Base-by-base conservation (phyloP, 169 alveolate genomes). In the Theileria annulata region DNA sequence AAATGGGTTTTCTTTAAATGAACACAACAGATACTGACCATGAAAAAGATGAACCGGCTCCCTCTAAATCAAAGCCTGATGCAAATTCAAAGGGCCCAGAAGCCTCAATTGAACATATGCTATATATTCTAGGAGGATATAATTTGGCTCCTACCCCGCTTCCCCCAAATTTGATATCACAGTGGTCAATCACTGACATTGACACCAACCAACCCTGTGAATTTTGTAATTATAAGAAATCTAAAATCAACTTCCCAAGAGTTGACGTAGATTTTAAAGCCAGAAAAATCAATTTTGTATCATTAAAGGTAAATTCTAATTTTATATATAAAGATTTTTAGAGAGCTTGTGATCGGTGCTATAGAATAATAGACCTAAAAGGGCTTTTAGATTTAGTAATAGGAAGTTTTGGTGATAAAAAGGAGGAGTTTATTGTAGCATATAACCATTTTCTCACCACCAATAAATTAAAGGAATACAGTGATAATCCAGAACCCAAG, bases 321-420 rank as follows among this genome's bases (percentile, higher is more conserved):
- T n/a, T 0, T 15, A 9, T 12, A 15, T 25, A 30, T n/a, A n/a
- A n/a, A n/a, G 15, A 17, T 23, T 0, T 37, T 6, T 54, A 82
- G 89, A 74, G 74, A 19, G 75, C 80, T 1, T 82, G 89, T 37
- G 66, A 27, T 5, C 21, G 27, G 9, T 82, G 89, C 66, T 33
- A 76, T 1, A 28, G 37, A 42, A 70, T 82, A 2, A 19, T 59
- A 12, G 49, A 63, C 66, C 37, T 75, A 25, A 59, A 49, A 10
- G 23, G 48, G 1, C 63, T 82, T 17, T 37, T 30, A 28, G 30
- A 49, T 47, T 35, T 21, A 21, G 49, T 75, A 2, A 31, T 56
- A 59, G 25, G 59, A 1, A 47, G 80, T 10, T 19, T 59, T n/a
- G 35, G 75, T 49, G 8, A 49, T 31, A 56, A 42, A 5, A 35